Conservation (phyloP, 306 rosid genomes). For the Cicer judaicum region DNA sequence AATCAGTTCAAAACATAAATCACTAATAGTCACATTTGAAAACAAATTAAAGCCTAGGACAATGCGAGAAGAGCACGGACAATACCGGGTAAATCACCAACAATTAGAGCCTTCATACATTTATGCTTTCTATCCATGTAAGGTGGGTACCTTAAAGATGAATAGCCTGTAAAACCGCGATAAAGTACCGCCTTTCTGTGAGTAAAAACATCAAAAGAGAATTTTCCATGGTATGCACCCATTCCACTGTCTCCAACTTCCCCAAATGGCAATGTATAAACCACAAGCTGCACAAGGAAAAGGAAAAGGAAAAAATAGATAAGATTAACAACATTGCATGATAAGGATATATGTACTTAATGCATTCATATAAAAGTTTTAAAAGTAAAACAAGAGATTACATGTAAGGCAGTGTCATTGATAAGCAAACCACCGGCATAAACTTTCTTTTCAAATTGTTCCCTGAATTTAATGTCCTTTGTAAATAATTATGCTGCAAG, state of each 20-base stretch:
- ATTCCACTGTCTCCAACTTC: slow-evolving; percentile 98
- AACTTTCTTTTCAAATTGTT: slow-evolving; percentile 64
- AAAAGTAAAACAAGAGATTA: not conserved
- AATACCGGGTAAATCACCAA: slow-evolving; percentile 56
- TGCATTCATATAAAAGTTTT: not conserved
- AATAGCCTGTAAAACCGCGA: slow-evolving; percentile 73
- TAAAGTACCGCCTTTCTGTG: slow-evolving; percentile 87
- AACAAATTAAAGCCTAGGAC: slow-evolving; percentile 49
- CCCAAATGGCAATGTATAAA: slow-evolving; percentile 80
- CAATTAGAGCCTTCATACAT: slow-evolving; percentile 71
- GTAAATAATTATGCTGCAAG: slow-evolving; percentile 95
- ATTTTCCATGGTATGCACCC: slow-evolving; percentile 94
- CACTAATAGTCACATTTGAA: not conserved
- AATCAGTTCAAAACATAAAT: slow-evolving; percentile 12
- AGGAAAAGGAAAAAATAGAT: not conserved
- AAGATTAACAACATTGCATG: slow-evolving; percentile 49
- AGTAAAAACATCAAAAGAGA: slow-evolving; percentile 87
- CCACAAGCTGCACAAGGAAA: slow-evolving; percentile 64
- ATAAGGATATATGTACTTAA: not conserved
- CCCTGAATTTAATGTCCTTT: slow-evolving; percentile 69
- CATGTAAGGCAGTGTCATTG: slow-evolving; percentile 69
- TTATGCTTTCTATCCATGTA: slow-evolving; percentile 71
- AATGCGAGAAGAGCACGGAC: slow-evolving; percentile 70
- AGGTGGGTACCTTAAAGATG: slow-evolving; percentile 81
- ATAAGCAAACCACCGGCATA: slow-evolving; percentile 82